Conservation (phyloP, 2,329 filamentous ascomycete species). For the Ceratocystis smalleyi region DNA sequence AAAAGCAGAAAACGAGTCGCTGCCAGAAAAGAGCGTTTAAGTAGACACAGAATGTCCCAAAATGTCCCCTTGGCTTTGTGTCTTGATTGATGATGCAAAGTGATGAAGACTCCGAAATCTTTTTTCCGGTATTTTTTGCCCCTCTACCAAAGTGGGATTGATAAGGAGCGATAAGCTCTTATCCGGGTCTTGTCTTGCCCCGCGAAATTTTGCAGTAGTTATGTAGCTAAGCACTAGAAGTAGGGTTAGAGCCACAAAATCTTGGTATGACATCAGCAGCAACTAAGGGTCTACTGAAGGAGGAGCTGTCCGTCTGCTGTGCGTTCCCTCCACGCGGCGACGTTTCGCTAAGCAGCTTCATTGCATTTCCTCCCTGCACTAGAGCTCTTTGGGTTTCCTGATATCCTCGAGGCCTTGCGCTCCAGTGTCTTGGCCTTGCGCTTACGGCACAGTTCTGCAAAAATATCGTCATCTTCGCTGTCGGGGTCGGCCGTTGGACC, state of each 20-base stretch:
- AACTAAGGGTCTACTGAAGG: too few species aligned
- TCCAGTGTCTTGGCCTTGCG: slow-evolving; percentile 1
- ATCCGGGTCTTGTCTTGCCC: slow-evolving; percentile 10
- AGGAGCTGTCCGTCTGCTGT: too few species aligned
- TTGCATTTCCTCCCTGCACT: too few species aligned
- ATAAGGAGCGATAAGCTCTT: slow-evolving; percentile 15
- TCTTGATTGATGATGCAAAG: slow-evolving; percentile 10
- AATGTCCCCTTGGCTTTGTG: not conserved
- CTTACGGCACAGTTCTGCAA: slow-evolving; percentile 4
- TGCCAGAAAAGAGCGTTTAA: not conserved
- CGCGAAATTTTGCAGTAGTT: not conserved
- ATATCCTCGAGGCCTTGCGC: not conserved
- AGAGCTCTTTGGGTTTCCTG: not conserved
- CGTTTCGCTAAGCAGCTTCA: too few species aligned
- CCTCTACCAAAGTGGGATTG: slow-evolving; percentile 10
- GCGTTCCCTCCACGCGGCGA: too few species aligned
- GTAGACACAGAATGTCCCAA: not conserved
- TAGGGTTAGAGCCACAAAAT: not conserved
- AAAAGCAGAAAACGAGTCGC: not conserved
- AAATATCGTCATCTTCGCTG: slow-evolving; percentile 11
- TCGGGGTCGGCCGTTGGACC: not conserved
- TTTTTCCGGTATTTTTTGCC: slow-evolving; percentile 11
- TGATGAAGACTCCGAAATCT: slow-evolving; percentile 11
- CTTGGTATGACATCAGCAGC: not conserved
- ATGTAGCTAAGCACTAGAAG: not conserved